Conservation (phyloP, 2,329 filamentous ascomycete genomes). For the Colletotrichum siamense region DNA sequence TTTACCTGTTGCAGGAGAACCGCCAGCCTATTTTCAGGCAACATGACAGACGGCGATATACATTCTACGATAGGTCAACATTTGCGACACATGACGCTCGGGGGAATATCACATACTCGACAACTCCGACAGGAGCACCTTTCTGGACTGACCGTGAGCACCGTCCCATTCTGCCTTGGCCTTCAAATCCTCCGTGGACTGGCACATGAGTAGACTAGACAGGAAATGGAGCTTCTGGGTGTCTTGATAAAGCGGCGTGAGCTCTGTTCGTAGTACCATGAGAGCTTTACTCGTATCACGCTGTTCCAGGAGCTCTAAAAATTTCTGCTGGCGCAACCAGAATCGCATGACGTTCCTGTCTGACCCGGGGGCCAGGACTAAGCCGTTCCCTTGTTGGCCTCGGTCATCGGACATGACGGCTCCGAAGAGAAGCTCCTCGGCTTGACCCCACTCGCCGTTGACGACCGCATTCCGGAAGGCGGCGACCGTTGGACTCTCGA, state of each 20-base stretch:
- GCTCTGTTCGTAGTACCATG: conserved; percentile 82
- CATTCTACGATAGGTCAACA: conserved; percentile 61
- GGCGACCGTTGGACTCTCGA: conserved; percentile 88
- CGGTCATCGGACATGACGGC: conserved; percentile 36
- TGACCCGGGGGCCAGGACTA: conserved; percentile 77
- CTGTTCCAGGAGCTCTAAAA: conserved; percentile 84
- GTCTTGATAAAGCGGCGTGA: conserved; percentile 86
- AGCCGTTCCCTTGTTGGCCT: conserved; percentile 53
- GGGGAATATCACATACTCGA: conserved; percentile 67
- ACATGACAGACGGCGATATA: conserved; percentile 96
- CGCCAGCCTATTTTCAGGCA: conserved; percentile 88
- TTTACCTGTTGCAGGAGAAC: conserved; percentile 85
- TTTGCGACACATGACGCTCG: neutral
- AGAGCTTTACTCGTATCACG: conserved; percentile 77
- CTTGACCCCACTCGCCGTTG: conserved; percentile 80
- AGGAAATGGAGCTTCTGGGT: conserved; percentile 79
- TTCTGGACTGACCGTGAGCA: conserved; percentile 75
- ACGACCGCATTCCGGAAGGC: conserved; percentile 83
- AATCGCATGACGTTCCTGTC: conserved; percentile 85
- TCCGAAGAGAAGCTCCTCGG: conserved; percentile 80
- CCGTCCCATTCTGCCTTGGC: conserved; percentile 85
- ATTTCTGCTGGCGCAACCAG: conserved; percentile 91
- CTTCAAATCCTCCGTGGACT: conserved; percentile 77
- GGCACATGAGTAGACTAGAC: conserved; percentile 91
- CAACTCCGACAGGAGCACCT: conserved; percentile 76